Evolutionary conservation across 257 asterid species (phyloP).

Genomic region (Fraxinus pennsylvanica): DNA sequence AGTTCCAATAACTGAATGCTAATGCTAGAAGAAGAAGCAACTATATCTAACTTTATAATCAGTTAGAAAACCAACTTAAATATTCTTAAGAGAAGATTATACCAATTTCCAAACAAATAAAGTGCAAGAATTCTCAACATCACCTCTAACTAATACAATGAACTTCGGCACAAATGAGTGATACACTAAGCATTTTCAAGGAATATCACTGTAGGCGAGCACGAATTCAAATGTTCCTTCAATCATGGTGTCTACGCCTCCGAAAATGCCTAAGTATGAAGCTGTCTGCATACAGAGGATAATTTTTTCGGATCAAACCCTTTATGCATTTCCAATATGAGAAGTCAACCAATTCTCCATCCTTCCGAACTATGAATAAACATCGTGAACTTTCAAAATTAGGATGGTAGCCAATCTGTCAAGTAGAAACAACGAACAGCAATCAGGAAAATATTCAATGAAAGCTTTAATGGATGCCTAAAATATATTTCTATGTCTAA

Average conservation of each 20-base stretch:
- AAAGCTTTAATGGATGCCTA: not conserved
- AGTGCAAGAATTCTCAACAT: not conserved
- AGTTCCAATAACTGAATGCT: not conserved
- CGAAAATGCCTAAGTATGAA: conserved; percentile 86
- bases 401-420: conserved; percentile 94
- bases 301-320: conserved; percentile 81
- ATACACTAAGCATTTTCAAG: not conserved
- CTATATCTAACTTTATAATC: not conserved
- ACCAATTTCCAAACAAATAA: not conserved
- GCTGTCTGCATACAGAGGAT: conserved; percentile 89
- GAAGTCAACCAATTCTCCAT: conserved; percentile 87
- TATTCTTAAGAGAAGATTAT: not conserved
- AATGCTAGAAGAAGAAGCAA: not conserved
- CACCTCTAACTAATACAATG: not conserved
- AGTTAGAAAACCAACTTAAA: not conserved
- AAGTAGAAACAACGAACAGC: conserved; percentile 28
- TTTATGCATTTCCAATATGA: conserved; percentile 98
- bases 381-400: conserved; percentile 77
- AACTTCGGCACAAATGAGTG: not conserved
- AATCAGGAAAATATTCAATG: not conserved
- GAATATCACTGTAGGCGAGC: not conserved
- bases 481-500: not conserved
- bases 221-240: conserved; percentile 29
- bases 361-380: conserved; percentile 81
- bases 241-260: conserved; percentile 37